Base-by-base conservation (phyloP, 192 early-diverging fungal genomes). In the Backusella morwellensis region DNA sequence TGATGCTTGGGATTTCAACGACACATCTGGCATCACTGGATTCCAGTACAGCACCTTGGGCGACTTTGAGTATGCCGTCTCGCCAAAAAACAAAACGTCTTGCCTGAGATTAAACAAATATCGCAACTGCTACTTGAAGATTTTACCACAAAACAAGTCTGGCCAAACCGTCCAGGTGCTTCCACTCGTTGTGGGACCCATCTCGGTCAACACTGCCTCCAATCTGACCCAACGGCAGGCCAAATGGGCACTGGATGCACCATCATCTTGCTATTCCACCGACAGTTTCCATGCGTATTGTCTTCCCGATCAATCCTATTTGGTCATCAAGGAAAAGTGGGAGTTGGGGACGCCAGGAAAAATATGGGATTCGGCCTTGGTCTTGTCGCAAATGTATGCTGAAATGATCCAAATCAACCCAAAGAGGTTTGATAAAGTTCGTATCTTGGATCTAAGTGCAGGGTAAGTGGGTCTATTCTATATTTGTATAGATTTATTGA, bases 321-420 rank as follows among this genome's bases (percentile, higher is more conserved):
- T 77, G 44, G 14, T 81, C 4, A 67, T 81, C 0, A 44, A 80
- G 14, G 85, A 86, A 69, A 59, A 35, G 21, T 82, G 81, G 78
- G 78, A 82, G 12, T 52, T 67, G 7, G 77, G 75, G 26, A 82
- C 84, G 3, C 86, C 86, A 5, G 86, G 86, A 23, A 85, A 85
- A 23, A 66, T 84, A 41, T 87, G 86, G 86, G 84, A 87, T 70
- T 87, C 86, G 8, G 86, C 86, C 0, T 77, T 85, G 29, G 80
- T 78, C 5, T 32, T 87, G 72, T 71, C 79, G 6, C 80, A 81
- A 6, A 47, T 81, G 11, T 77, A 85, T 54, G 68, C 73, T 17
- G 75, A 68, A 11, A 35, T 32, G 19, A 67, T 82, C 17, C n/a
- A n/a, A 0, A 9, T 78, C 1, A 38, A 68, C 17, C 66, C 76